phyloP scores from a whole-genome alignment of 2,329 filamentous ascomycete genomes.

The Graphiopsis chlorocephala region DNA sequence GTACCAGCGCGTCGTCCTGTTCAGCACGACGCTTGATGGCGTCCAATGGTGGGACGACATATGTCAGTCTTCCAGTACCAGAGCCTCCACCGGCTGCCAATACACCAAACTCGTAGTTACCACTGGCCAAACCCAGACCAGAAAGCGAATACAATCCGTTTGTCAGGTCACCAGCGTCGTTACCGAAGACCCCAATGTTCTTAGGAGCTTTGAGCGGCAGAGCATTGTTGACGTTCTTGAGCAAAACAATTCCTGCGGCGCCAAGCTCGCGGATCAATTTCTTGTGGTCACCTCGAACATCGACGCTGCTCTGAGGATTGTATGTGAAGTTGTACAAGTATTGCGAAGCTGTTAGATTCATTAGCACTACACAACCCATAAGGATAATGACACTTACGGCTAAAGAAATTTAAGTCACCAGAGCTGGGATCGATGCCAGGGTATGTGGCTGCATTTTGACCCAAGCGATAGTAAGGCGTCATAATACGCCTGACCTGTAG shows the following conservation, averaged over 20 bases:
- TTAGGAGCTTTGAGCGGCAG: constrained; percentile 51
- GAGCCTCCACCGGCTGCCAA: constrained; percentile 41
- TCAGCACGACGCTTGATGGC: constrained; percentile 37
- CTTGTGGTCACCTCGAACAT: constrained; percentile 38
- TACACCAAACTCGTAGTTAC: constrained; percentile 43
- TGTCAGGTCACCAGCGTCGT: constrained; percentile 44
- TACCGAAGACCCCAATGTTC: constrained; percentile 40
- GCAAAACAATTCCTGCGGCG: constrained; percentile 40
- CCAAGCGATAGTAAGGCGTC: constrained; percentile 56
- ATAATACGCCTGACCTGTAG: constrained; percentile 42
- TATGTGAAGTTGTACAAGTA: constrained; percentile 35
- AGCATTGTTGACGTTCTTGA: constrained; percentile 51
- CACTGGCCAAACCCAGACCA: constrained; percentile 19
- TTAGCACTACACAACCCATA: not conserved
- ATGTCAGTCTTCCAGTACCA: constrained; percentile 40
- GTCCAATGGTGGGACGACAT: constrained; percentile 41
- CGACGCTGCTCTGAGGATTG: constrained; percentile 30
- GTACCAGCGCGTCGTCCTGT: constrained; percentile 42
- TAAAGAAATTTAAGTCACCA: constrained; percentile 23
- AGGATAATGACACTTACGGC: not conserved
- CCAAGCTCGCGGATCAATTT: constrained; percentile 40
- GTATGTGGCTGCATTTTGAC: constrained; percentile 48
- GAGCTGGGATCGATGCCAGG: constrained; percentile 37
- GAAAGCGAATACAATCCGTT: constrained; percentile 39
- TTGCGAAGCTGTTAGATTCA: not conserved